These are phyloP conservation scores for Erysiphe pulchra DNA, from an alignment of 2,329 filamentous ascomycete species.

Conservation along the genomic window DNA sequence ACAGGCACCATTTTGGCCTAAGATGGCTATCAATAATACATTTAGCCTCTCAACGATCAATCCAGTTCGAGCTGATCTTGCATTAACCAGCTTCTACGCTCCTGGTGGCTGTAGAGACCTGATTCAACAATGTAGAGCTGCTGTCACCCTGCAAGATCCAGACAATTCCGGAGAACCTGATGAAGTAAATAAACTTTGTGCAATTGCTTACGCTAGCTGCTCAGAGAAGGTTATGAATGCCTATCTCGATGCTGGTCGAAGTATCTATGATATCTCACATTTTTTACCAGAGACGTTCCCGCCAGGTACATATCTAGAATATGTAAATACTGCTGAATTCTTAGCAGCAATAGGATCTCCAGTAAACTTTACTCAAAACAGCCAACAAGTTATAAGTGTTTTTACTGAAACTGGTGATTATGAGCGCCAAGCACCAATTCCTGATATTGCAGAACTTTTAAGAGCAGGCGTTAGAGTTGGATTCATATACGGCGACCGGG, in stretches of 20 bases:
- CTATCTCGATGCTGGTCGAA: conserved; percentile 13
- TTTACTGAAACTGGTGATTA: conserved; percentile 31
- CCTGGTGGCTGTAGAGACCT: conserved; percentile 26
- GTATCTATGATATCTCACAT: conserved; percentile 15
- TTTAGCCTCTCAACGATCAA: conserved; percentile 35
- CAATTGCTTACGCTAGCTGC: conserved; percentile 13
- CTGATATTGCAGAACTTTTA: conserved; percentile 32
- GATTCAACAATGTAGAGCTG: conserved; percentile 24
- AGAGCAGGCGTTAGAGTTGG: conserved; percentile 39
- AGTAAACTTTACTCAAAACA: conserved; percentile 29
- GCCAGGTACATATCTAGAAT: conserved; percentile 31
- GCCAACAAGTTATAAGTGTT: conserved; percentile 19
- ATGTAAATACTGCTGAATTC: conserved; percentile 36
- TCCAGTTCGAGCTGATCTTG: conserved; percentile 21
- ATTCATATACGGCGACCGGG: conserved; percentile 41
- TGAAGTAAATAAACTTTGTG: conserved; percentile 14
- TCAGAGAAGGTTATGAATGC: conserved; percentile 13
- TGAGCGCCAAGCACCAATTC: conserved; percentile 33
- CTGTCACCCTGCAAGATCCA: conserved; percentile 17
- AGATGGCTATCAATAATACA: conserved; percentile 35
- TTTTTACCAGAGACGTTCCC: conserved; percentile 31
- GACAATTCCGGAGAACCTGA: conserved; percentile 16
- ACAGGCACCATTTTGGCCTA: conserved; percentile 29
- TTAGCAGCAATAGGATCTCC: conserved; percentile 34
- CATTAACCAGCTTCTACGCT: conserved; percentile 20